phyloP scores from a whole-genome alignment of 257 asterid genomes.

The Rehmannia glutinosa region DNA sequence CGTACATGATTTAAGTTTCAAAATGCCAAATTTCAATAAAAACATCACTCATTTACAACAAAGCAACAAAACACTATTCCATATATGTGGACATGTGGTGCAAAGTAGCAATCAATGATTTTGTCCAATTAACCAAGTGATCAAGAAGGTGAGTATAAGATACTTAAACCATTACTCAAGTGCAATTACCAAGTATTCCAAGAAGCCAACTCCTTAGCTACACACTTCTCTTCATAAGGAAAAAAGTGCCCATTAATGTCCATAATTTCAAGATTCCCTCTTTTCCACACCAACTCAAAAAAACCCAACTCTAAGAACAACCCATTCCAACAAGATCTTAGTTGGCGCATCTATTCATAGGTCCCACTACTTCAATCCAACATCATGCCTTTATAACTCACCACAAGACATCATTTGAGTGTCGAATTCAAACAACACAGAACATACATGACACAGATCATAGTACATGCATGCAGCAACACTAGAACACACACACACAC shows the following conservation, averaged over 20 bases:
- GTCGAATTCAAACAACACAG: conserved; percentile 11
- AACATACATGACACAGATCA: conserved; percentile 16
- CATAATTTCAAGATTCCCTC: conserved; percentile 35
- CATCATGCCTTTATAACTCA: conserved; percentile 14
- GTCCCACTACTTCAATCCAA: conserved; percentile 52
- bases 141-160: not conserved
- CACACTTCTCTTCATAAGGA: conserved; percentile 10
- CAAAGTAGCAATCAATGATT: no score
- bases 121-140: not conserved
- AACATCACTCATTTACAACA: not conserved
- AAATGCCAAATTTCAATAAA: no score
- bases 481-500: not conserved
- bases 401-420: not conserved
- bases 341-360: conserved; percentile 43
- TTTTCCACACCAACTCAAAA: conserved; percentile 26
- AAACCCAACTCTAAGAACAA: conserved; percentile 22
- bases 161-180: not conserved
- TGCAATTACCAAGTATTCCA: conserved; percentile 7
- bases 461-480: conserved; percentile 34
- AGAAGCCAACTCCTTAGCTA: no score
- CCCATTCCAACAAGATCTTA: conserved; percentile 35
- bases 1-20: no score
- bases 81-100: no score
- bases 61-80: not conserved
- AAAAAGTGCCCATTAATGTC: conserved; percentile 21